A percentile compares a stretch with the other conserved stretches of the same genome.
phyloP scores from a whole-genome alignment of 202 grass and related monocot species.

The Cymbopogon flexuosus region DNA sequence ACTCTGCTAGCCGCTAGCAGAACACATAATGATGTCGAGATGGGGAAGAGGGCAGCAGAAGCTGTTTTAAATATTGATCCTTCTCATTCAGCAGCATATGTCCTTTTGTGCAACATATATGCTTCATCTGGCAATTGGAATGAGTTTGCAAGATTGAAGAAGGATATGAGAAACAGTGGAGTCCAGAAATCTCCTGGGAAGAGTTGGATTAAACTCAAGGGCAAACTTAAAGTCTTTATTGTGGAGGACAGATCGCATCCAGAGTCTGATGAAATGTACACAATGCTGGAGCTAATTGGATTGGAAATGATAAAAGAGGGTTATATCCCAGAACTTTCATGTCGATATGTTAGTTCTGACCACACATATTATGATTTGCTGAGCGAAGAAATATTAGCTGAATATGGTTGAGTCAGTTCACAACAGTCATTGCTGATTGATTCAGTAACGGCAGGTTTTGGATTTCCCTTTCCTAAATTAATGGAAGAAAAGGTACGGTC shows the following conservation, averaged over 20 bases:
- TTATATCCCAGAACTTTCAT: slow-evolving; percentile 40
- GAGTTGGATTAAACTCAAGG: slow-evolving; percentile 70
- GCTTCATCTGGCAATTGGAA: slow-evolving; percentile 62
- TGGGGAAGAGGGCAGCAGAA: slow-evolving; percentile 66
- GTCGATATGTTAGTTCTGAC: slow-evolving; percentile 21
- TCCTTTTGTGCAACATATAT: slow-evolving; percentile 64
- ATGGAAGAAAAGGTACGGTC: slow-evolving; percentile 10
- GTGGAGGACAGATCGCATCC: slow-evolving; percentile 64
- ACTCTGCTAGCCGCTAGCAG: slow-evolving; percentile 56
- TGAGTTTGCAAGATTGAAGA: slow-evolving; percentile 66
- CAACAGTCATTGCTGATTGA: slow-evolving; percentile 1
- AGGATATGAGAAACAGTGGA: slow-evolving; percentile 57
- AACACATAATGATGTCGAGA: slow-evolving; percentile 49
- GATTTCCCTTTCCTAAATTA: neutral
- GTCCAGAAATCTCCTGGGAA: slow-evolving; percentile 59
- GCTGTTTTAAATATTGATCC: slow-evolving; percentile 50
- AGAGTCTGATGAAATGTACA: slow-evolving; percentile 56
- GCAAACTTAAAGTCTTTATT: slow-evolving; percentile 64
- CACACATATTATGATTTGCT: slow-evolving; percentile 30
- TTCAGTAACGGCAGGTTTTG: neutral
- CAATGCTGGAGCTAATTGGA: slow-evolving; percentile 52
- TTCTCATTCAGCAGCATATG: slow-evolving; percentile 65
- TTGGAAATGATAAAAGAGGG: slow-evolving; percentile 48
- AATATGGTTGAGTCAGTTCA: slow-evolving; percentile 37
- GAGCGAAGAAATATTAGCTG: slow-evolving; percentile 31